phyloP scores from a whole-genome alignment of 768 basidiomycete species.

The Hirschioporus abietinus region DNA sequence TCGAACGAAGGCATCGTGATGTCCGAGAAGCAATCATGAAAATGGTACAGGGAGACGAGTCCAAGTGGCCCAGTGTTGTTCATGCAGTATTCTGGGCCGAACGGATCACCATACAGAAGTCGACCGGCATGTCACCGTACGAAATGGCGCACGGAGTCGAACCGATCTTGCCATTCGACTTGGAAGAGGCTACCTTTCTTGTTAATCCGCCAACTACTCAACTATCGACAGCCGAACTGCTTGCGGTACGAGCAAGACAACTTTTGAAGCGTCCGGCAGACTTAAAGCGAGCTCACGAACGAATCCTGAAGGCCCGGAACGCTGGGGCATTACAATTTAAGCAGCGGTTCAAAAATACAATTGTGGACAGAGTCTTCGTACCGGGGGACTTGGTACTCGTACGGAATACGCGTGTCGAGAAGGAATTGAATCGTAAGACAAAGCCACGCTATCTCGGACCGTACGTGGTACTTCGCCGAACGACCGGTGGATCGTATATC shows the following conservation, averaged over 20 bases:
- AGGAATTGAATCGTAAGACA: constrained; percentile 10
- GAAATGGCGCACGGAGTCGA: constrained; percentile 15
- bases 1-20: constrained; percentile 27
- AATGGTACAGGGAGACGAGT: constrained; percentile 24
- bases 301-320: not conserved
- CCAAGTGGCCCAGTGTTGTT: constrained; percentile 24
- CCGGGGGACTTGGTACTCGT: constrained; percentile 7
- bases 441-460: constrained; percentile 13
- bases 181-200: constrained; percentile 17
- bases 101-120: constrained; percentile 10
- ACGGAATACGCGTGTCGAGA: constrained; percentile 8
- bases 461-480: constrained; percentile 8
- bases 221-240: constrained; percentile 13
- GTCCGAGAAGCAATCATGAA: constrained; percentile 32
- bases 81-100: constrained; percentile 16
- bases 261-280: constrained; percentile 13
- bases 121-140: constrained; percentile 16
- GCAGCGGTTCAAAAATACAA: not conserved
- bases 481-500: constrained; percentile 7
- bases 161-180: constrained; percentile 18
- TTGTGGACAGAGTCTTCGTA: not conserved
- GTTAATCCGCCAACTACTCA: not conserved
- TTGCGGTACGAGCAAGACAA: constrained; percentile 7
- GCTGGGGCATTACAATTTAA: not conserved
- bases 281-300: not conserved